These are phyloP conservation scores for Hygrophorus russula DNA, from an alignment of 768 basidiomycete genomes.

Conservation along the genomic window DNA sequence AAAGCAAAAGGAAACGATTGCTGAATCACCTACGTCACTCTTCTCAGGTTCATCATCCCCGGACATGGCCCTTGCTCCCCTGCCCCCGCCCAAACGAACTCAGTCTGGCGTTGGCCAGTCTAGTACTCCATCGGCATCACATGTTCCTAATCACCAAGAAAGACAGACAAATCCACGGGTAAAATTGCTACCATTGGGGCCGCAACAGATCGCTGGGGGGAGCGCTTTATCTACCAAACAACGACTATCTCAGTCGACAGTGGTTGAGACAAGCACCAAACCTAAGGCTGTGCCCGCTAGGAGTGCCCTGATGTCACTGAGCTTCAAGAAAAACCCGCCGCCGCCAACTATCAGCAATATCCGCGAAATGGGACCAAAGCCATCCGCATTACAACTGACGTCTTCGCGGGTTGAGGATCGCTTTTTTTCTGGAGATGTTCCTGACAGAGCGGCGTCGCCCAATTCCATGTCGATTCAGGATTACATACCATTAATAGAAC, in stretches of 20 bases:
- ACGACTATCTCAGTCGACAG: conserved; percentile 30
- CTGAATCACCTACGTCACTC: conserved; percentile 2
- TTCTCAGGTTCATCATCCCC: conserved; percentile 2
- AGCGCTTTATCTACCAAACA: conserved; percentile 41
- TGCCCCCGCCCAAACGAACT: neutral
- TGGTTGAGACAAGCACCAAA: conserved; percentile 26
- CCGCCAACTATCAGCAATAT: conserved; percentile 5
- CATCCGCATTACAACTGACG: neutral
- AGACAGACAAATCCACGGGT: conserved; percentile 13
- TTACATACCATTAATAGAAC: neutral
- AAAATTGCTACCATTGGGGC: conserved; percentile 11
- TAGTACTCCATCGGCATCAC: conserved; percentile 6
- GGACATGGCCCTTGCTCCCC: neutral
- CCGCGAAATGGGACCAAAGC: neutral
- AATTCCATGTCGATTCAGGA: neutral
- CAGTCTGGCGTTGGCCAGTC: conserved; percentile 8
- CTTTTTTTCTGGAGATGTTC: too few relatives aligned
- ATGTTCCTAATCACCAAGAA: conserved; percentile 9
- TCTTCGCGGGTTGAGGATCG: neutral
- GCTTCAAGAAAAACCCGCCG: conserved; percentile 30
- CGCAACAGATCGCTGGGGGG: conserved; percentile 11
- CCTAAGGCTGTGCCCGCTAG: conserved; percentile 7
- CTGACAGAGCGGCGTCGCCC: too few relatives aligned
- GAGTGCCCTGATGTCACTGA: conserved; percentile 18
- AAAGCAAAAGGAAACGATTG: conserved; percentile 5